Evolutionary conservation across 352 stramenopile genomes (phyloP), one percentile per base, ranked within the genome.

Genomic region (Phytophthora pisi): DNA sequence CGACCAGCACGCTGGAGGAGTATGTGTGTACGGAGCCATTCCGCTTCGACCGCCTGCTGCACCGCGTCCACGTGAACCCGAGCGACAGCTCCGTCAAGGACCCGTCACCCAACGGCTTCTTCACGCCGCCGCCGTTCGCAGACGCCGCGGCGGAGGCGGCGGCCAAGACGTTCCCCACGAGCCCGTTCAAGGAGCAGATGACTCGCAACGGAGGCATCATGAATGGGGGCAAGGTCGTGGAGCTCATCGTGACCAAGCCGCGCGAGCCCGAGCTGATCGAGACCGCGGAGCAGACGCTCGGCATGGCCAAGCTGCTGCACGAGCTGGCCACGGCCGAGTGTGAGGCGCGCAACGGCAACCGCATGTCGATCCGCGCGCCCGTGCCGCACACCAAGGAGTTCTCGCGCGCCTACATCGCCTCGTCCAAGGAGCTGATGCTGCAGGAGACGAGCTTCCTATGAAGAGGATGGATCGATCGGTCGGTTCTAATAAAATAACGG

Each of bases 261-360:
- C 57, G 64, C 1, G 76, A 90, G 26, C 57, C 78, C 2, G 73
- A 86, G 57, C 42, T 77, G 43, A 68, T 90, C 23, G 84, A 89
- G 66, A 85, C 71, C 1, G 86, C 84, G 0, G 84, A 91, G 47
- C 82, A 94, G 55, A 92, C 81, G 31, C 73, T 93, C 6, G 74
- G 66, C n/a, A 92, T 93, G 79, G 80, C 84, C 51, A 92, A 92
- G 53, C 55, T 93, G 51, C 72, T 93, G 28, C 82, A 94, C 54
- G 81, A 94, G 20, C 62, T 90, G 23, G 84, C 84, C 24, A 90
- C 77, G 7, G 83, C 83, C 43, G 86, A 92, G 66, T 84, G 63
- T 36, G 86, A 93, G 50, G 83, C 80, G 7, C 84, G 76, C 16
- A 72, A 80, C 36, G 86, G 83, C 59, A 85, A 84, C 56, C 77